A percentile compares a stretch with the other conserved stretches of the same genome.
phyloP scores from a whole-genome alignment of 23 red algal species.

The Cyanidioschyzon merolae region DNA sequence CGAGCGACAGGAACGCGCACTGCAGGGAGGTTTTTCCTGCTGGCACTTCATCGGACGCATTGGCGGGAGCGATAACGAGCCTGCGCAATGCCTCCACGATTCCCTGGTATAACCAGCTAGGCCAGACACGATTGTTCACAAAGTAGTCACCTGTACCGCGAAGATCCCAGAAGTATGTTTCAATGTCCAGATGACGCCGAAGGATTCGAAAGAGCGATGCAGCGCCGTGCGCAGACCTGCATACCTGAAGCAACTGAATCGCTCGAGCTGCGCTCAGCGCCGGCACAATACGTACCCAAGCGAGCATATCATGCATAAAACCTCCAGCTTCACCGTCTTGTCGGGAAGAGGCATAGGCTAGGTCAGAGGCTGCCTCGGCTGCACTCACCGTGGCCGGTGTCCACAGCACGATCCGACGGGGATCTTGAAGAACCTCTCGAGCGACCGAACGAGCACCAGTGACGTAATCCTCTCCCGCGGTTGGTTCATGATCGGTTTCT shows the following conservation, averaged over 20 bases:
- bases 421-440: background rate
- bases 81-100: background rate
- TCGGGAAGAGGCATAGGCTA: background rate
- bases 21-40: background rate
- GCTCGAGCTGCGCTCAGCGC: background rate
- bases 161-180: background rate
- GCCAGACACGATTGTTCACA: background rate
- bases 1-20: background rate
- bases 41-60: background rate
- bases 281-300: background rate
- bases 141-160: background rate
- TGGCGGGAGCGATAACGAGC: background rate
- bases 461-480: background rate
- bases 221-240: background rate
- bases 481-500: background rate
- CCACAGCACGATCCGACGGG: background rate
- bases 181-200: background rate
- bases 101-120: background rate
- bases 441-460: background rate
- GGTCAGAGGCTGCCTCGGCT: conserved; percentile 1
- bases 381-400: background rate
- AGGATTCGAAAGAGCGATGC: background rate
- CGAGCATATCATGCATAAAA: background rate
- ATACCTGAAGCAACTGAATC: background rate
- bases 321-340: background rate